Evolutionary conservation across 306 rosid species (phyloP).

Genomic region (Betula pendula): DNA sequence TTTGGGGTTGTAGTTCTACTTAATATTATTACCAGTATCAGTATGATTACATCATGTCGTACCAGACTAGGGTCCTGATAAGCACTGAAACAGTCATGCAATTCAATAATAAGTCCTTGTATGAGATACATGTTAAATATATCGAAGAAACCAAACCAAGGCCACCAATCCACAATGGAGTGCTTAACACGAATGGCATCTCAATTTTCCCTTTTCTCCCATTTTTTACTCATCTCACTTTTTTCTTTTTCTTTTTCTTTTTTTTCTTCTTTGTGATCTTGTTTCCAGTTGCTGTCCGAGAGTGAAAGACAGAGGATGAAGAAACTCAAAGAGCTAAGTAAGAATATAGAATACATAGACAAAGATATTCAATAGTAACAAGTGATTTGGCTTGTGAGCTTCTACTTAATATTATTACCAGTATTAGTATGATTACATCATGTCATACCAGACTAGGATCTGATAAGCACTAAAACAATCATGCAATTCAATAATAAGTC

Average conservation of each 20-base stretch:
- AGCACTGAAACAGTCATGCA: too few relatives aligned
- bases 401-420: background rate
- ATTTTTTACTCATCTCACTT: background rate
- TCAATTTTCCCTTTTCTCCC: background rate
- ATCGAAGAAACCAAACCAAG: too few relatives aligned
- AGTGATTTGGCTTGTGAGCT: slow-evolving; percentile 5
- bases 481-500: too few relatives aligned
- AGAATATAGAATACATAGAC: slow-evolving; percentile 45
- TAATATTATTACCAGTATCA: too few relatives aligned
- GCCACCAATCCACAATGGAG: too few relatives aligned
- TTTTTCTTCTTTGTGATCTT: slow-evolving; percentile 16
- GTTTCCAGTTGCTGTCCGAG: slow-evolving; percentile 68
- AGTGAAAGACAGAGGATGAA: slow-evolving; percentile 80
- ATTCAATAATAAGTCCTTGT: too few relatives aligned
- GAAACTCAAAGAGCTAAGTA: slow-evolving; percentile 81
- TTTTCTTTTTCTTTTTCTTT: background rate
- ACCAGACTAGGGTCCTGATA: too few relatives aligned
- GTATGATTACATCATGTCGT: too few relatives aligned
- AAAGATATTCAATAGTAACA: slow-evolving; percentile 22
- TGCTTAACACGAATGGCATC: too few relatives aligned
- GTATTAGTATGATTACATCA: background rate
- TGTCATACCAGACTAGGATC: background rate
- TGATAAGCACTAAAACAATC: too few relatives aligned
- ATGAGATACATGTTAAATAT: too few relatives aligned
- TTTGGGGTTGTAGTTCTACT: too few relatives aligned